Percentiles rank a stretch among this genome's conserved stretches.
Evolutionary conservation across 2,329 filamentous ascomycete genomes (phyloP).

Genomic region (Teratosphaeriaceae sp.): DNA sequence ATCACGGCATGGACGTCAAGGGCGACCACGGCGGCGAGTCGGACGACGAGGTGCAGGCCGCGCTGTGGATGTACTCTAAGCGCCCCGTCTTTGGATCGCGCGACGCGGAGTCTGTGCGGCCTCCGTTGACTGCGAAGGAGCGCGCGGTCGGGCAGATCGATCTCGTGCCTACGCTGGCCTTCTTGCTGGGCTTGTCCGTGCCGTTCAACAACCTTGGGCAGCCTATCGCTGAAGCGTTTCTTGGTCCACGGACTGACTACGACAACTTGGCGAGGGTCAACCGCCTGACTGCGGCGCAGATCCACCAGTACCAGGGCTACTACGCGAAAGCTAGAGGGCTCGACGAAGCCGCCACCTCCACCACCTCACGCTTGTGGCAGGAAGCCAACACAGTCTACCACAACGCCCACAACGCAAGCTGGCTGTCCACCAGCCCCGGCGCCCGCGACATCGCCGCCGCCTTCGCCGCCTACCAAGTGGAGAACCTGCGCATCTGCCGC

Average conservation of each 20-base stretch:
- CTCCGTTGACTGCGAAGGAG: slow-evolving; percentile 66
- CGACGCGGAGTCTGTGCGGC: slow-evolving; percentile 50
- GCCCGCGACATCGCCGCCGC: slow-evolving; percentile 33
- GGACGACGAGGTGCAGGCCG: slow-evolving; percentile 89
- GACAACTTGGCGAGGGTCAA: slow-evolving; percentile 71
- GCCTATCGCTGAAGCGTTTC: slow-evolving; percentile 91
- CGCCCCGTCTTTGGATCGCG: slow-evolving; percentile 75
- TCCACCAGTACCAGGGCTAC: slow-evolving; percentile 78
- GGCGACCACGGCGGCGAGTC: slow-evolving; percentile 98
- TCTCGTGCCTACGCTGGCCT: slow-evolving; percentile 81
- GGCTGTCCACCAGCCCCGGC: neutral
- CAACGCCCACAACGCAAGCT: slow-evolving; percentile 19
- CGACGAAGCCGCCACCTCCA: slow-evolving; percentile 52
- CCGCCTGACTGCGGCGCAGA: slow-evolving; percentile 73
- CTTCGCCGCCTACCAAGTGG: slow-evolving; percentile 67
- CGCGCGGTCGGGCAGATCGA: slow-evolving; percentile 81
- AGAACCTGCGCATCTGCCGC: slow-evolving; percentile 74
- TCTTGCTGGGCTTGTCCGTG: slow-evolving; percentile 84
- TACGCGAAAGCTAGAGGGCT: slow-evolving; percentile 70
- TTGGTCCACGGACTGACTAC: slow-evolving; percentile 59
- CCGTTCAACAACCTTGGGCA: slow-evolving; percentile 93
- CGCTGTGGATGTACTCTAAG: slow-evolving; percentile 98
- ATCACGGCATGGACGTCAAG: slow-evolving; percentile 97
- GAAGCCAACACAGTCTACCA: slow-evolving; percentile 51
- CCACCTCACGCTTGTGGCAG: slow-evolving; percentile 48